Conservation (phyloP, 306 rosid species). For the Aeschynomene evenia region DNA sequence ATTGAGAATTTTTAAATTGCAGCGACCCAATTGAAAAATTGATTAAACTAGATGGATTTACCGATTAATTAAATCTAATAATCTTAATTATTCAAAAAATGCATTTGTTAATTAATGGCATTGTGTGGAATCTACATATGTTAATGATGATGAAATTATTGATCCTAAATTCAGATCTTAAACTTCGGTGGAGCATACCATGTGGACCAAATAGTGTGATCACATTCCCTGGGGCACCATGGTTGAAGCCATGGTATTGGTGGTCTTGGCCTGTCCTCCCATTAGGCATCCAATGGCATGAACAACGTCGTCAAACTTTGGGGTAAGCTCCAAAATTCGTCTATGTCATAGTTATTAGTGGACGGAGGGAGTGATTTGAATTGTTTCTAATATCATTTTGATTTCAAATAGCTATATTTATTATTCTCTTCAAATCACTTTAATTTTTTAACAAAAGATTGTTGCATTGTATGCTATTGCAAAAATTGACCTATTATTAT, state of each 20-base stretch:
- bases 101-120: background rate
- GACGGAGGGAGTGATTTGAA: background rate
- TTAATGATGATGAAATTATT: background rate
- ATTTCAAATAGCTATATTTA: too few species aligned
- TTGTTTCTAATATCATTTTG: background rate
- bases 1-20: too few species aligned
- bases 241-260: slow-evolving; percentile 99
- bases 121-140: slow-evolving; percentile 1
- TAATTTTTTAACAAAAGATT: too few species aligned
- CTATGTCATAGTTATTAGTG: too few species aligned
- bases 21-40: too few species aligned
- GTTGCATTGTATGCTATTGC: background rate
- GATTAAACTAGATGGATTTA: too few species aligned
- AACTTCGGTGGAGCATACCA: slow-evolving; percentile 86
- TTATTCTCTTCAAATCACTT: too few species aligned
- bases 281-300: slow-evolving; percentile 87
- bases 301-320: slow-evolving; percentile 63
- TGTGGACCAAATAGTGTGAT: slow-evolving; percentile 99
- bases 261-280: slow-evolving; percentile 99
- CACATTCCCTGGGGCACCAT: slow-evolving; percentile 88
- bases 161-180: slow-evolving; percentile 53
- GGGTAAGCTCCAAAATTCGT: slow-evolving; percentile 51
- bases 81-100: background rate
- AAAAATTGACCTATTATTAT: background rate
- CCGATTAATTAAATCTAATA: too few species aligned